phyloP scores from a whole-genome alignment of 2,329 filamentous ascomycete species.

The Thielaviopsis punctulata region DNA sequence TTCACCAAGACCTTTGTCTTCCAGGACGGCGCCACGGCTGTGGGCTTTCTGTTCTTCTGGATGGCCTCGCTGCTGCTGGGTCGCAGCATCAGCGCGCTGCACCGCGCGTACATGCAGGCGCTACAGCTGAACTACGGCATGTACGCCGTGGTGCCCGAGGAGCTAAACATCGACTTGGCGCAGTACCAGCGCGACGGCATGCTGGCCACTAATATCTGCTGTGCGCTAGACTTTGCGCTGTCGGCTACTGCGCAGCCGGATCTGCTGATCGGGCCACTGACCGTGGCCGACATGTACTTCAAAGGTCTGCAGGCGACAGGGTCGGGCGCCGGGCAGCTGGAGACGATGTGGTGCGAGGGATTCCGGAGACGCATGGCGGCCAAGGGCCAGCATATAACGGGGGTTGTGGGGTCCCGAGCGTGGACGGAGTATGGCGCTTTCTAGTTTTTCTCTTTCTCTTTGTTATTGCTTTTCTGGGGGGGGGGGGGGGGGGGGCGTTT shows the following conservation, averaged over 20 bases:
- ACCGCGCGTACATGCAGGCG: slow-evolving; percentile 27
- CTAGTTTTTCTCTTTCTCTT: neutral
- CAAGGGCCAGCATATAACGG: slow-evolving; percentile 26
- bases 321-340: slow-evolving; percentile 24
- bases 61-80: slow-evolving; percentile 31
- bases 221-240: slow-evolving; percentile 31
- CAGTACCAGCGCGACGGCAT: slow-evolving; percentile 28
- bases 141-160: slow-evolving; percentile 23
- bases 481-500: neutral
- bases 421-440: slow-evolving; percentile 14
- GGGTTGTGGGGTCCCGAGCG: slow-evolving; percentile 24
- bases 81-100: slow-evolving; percentile 28
- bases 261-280: slow-evolving; percentile 26
- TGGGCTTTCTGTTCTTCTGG: slow-evolving; percentile 38
- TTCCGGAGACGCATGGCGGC: slow-evolving; percentile 24
- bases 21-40: slow-evolving; percentile 25
- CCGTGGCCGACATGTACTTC: slow-evolving; percentile 26
- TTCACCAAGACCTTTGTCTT: slow-evolving; percentile 31
- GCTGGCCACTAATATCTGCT: slow-evolving; percentile 32
- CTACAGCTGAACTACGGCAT: slow-evolving; percentile 24
- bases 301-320: slow-evolving; percentile 21
- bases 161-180: slow-evolving; percentile 24
- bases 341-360: slow-evolving; percentile 30
- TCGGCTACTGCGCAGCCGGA: slow-evolving; percentile 28
- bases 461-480: neutral